Percentiles rank a stretch among this genome's conserved stretches.
phyloP scores from a whole-genome alignment of 306 rosid species.

The Medicago lupulina region DNA sequence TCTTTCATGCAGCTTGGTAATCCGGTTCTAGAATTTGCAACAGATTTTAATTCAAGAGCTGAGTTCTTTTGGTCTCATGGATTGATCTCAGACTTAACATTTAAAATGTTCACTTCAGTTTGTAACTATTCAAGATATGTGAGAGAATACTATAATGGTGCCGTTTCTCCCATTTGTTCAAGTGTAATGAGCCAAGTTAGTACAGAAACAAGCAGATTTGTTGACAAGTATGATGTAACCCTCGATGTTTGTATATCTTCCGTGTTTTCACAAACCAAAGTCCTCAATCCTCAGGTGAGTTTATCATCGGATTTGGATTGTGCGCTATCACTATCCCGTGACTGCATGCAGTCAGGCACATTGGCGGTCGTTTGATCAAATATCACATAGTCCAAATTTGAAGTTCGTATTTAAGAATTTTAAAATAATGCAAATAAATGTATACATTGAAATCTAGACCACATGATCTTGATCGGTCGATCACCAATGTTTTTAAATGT shows the following conservation, averaged over 20 bases:
- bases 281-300: constrained; percentile 63
- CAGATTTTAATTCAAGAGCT: constrained; percentile 59
- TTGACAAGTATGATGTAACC: constrained; percentile 81
- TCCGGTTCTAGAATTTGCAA: constrained; percentile 55
- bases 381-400: background rate
- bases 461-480: background rate
- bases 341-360: background rate
- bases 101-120: constrained; percentile 50
- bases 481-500: background rate
- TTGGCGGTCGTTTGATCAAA: background rate
- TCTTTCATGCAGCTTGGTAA: constrained; percentile 57
- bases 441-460: background rate
- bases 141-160: constrained; percentile 49
- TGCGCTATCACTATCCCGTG: background rate
- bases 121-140: constrained; percentile 62
- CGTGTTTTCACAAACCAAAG: constrained; percentile 66
- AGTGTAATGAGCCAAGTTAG: constrained; percentile 72
- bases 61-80: constrained; percentile 68
- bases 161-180: constrained; percentile 60
- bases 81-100: constrained; percentile 54
- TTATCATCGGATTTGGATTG: background rate
- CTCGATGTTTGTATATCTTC: constrained; percentile 82
- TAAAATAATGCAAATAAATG: background rate
- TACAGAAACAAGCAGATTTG: constrained; percentile 76
- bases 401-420: background rate